A percentile compares a stretch with the other conserved stretches of the same genome.
Evolutionary conservation across 495 filamentous ascomycete genomes (phyloP).

Genomic region (Aspergillus baeticus): DNA sequence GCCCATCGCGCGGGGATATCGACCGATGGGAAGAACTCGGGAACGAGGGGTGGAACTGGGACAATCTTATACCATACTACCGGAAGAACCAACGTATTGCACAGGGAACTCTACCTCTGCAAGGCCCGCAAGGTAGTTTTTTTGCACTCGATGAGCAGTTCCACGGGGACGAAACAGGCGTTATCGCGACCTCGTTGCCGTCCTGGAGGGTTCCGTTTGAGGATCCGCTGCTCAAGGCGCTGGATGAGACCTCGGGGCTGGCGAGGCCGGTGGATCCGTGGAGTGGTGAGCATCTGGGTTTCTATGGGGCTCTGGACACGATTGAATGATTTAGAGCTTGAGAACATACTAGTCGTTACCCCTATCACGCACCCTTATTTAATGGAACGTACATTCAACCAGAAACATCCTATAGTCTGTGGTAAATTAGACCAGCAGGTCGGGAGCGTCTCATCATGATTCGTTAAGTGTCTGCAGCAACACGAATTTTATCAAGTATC

Average conservation of each 20-base stretch:
- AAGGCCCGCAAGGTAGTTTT: not conserved
- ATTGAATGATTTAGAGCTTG: not conserved
- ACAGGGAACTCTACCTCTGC: not conserved
- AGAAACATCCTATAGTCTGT: no score
- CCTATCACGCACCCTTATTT: no score
- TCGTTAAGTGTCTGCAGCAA: no score
- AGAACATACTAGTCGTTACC: no score
- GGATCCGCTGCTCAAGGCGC: not conserved
- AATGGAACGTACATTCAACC: no score
- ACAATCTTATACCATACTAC: not conserved
- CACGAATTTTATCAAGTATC: no score
- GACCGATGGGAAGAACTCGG: not conserved
- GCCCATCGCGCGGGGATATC: not conserved
- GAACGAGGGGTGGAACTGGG: not conserved
- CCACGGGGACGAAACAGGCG: not conserved
- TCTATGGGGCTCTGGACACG: conserved; percentile 12
- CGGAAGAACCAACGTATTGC: not conserved
- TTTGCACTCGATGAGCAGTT: not conserved
- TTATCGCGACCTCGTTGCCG: not conserved
- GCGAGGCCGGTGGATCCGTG: not conserved
- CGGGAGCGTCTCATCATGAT: no score
- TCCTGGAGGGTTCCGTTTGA: not conserved
- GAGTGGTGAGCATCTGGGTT: conserved; percentile 10
- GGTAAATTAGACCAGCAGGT: no score
- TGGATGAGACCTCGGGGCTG: not conserved